phyloP scores from a whole-genome alignment of 768 basidiomycete genomes.

The Pleurotus sapidus region DNA sequence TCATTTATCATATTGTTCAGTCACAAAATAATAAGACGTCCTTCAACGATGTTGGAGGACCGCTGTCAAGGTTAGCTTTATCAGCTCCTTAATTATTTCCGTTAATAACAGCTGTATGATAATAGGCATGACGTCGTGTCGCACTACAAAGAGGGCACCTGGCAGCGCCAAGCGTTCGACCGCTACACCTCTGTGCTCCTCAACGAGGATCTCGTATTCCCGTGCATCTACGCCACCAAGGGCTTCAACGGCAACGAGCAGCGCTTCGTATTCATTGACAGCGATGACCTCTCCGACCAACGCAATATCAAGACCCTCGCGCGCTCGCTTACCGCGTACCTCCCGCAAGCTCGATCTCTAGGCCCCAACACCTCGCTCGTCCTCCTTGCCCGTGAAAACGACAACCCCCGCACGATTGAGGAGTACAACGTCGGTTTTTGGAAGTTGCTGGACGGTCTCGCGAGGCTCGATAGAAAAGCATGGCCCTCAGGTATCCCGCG shows the following conservation, averaged over 20 bases:
- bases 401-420: constrained; percentile 14
- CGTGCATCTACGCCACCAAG: constrained; percentile 20
- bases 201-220: constrained; percentile 18
- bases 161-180: constrained; percentile 18
- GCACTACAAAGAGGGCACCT: constrained; percentile 15
- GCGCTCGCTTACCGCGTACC: constrained; percentile 13
- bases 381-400: constrained; percentile 17
- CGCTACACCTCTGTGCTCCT: constrained; percentile 14
- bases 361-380: constrained; percentile 20
- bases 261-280: constrained; percentile 17
- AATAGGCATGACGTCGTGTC: constrained; percentile 11
- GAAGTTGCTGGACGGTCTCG: constrained; percentile 18
- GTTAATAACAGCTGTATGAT: no score
- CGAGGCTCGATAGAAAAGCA: constrained; percentile 14
- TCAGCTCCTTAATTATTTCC: no score
- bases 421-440: constrained; percentile 17
- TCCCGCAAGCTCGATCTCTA: constrained; percentile 15
- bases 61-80: constrained; percentile 16
- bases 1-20: background rate
- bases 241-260: constrained; percentile 19
- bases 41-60: background rate
- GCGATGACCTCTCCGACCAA: constrained; percentile 17
- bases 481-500: constrained; percentile 15
- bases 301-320: constrained; percentile 16
- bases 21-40: background rate